Base-by-base conservation (phyloP, 495 filamentous ascomycete species). In the Apiosordaria backusii region DNA sequence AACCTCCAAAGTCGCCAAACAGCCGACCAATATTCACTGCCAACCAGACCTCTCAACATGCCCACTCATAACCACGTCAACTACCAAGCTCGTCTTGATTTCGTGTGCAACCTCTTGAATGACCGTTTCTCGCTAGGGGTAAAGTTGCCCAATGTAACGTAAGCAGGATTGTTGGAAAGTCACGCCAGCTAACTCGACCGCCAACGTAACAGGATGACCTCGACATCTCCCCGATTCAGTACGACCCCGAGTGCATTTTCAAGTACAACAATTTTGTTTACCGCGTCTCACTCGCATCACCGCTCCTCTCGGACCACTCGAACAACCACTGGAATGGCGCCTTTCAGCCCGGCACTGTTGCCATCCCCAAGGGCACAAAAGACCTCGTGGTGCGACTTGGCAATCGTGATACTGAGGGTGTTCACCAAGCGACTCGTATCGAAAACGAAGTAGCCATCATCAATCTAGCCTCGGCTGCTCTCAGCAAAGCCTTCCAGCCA, bases 191-290 rank as follows among this genome's bases (percentile, higher is more conserved):
- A 4, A 9, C n/a, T 54, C 25, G 10, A 6, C 40, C 45, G 22
- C 21, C 50, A 21, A 40, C 60, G 15, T 9, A 68, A 35, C 70
- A 69, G 40, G 52, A 65, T 26, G 40, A 60, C 19, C 1, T 50
- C 15, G 45, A 68, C 27, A 74, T 76, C 60, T 61, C 18, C 19
- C 74, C 70, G 7, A 65, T 77, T 40, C 74, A 73, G 65, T 76
- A 77, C 60, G 74, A 76, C 55, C 68, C 74, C 21, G 67, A 77
- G 19, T 67, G 61, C 40, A 69, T 67, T n/a, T 76, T 75, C 70
- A 75, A 76, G 60, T 76, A 74, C 71, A 77, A 76, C 72, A 77
- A 76, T 62, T 77, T 76, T 52, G 75, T 77, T 52, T 77, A 77
- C 54, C 70, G 61, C 21, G 50, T 76, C 52, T 68, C 67, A 19